Evolutionary conservation across 202 grass and related monocot species (phyloP), one percentile per base, ranked within the genome.

Genomic region (Setaria viridis): DNA sequence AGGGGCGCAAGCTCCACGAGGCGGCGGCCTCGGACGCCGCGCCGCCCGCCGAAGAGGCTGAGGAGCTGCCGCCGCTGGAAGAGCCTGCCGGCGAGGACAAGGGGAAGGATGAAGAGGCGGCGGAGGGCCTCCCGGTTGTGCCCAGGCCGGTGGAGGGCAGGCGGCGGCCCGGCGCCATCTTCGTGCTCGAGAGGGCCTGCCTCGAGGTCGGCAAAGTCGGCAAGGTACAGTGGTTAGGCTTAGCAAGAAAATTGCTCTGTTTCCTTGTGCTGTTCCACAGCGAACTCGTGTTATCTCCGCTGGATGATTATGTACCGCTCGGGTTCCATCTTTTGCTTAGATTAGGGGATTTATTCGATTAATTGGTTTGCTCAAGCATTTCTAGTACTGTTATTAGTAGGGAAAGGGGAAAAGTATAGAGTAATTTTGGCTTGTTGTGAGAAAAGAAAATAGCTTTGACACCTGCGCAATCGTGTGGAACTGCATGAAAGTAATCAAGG

Each of bases 141-240:
- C 86, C 90, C 20, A 80, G 83, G 6, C 54, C 84, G 15, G 70
- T 92, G 19, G 91, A 90, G 46, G 82, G 70, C 21, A 95, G 82
- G 84, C 82, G 82, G 84, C 79, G 39, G 47, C 88, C 90, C 7
- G 93, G 95, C 15, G 93, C 83, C 17, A 95, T 98, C 54, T 99
- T 95, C 78, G 90, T 99, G 45, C 96, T 99, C 12, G 96, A 99
- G 81, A 94, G 81, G 90, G 96, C 93, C 7, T 95, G 91, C 62
- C 87, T 99, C 62, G 96, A 99, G 72, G 93, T 99, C 69, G 96
- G 96, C 77, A 99, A 99, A 94, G 96, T 99, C n/a, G 96, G 96
- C 43, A 99, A 99, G 96, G 96, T 99, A 88, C 57, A 49, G 46
- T 67, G 19, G 12, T 55, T 14, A 8, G 57, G 62, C 5, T 83